Conservation (phyloP, 345 rosid species). For the Syzygium jambos region DNA sequence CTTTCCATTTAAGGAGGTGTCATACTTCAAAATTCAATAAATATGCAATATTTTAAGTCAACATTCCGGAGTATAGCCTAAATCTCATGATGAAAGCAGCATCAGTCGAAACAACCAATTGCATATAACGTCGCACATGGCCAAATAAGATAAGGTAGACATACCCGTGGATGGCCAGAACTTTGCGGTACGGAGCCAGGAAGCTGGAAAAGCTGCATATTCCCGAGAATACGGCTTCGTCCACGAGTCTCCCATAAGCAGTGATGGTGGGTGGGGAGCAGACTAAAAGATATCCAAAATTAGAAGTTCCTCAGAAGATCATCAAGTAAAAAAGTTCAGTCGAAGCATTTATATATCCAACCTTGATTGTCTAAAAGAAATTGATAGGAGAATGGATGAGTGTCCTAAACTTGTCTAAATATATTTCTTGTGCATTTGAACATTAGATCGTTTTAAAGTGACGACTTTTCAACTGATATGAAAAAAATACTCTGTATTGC, state of each 20-base stretch:
- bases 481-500: neutral
- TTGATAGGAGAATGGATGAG: neutral
- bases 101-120: neutral
- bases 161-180: constrained; percentile 95
- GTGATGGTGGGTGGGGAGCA: constrained; percentile 98
- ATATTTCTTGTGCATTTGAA: neutral
- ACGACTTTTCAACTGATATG: neutral
- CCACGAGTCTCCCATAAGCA: constrained; percentile 98
- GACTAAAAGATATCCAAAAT: constrained; percentile 35
- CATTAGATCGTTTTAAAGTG: neutral
- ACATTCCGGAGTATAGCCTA: neutral
- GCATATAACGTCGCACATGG: neutral
- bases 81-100: neutral
- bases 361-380: neutral
- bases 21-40: neutral
- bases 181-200: constrained; percentile 86
- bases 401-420: neutral
- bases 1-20: neutral
- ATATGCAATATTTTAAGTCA: neutral
- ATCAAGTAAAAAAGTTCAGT: neutral
- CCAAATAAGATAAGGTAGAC: neutral
- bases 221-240: constrained; percentile 84
- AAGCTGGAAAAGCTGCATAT: constrained; percentile 93
- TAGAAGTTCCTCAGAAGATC: neutral
- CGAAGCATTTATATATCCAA: neutral